phyloP scores from a whole-genome alignment of 768 basidiomycete genomes.

The Wakefieldia striispora region DNA sequence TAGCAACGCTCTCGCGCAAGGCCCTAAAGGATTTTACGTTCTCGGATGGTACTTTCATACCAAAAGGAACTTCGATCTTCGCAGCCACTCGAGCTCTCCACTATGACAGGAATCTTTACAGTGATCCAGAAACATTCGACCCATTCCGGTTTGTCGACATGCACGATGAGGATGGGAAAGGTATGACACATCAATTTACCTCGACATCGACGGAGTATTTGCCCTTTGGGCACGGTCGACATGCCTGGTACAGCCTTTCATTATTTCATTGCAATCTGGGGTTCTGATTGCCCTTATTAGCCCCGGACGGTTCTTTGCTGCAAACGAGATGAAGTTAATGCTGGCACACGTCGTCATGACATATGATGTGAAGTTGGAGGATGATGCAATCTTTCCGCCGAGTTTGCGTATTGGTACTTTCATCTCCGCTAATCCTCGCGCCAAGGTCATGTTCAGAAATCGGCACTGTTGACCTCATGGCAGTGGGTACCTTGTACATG shows the following conservation, averaged over 20 bases:
- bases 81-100: slow-evolving; percentile 23
- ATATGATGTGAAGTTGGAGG: slow-evolving; percentile 19
- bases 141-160: slow-evolving; percentile 47
- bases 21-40: slow-evolving; percentile 34
- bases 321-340: slow-evolving; percentile 44
- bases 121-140: slow-evolving; percentile 39
- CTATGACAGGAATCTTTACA: slow-evolving; percentile 23
- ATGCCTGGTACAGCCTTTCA: slow-evolving; percentile 25
- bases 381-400: not conserved
- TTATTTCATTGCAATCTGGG: not conserved
- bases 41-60: slow-evolving; percentile 39
- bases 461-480: no score
- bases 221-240: slow-evolving; percentile 36
- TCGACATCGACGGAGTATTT: slow-evolving; percentile 35
- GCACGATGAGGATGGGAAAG: slow-evolving; percentile 32
- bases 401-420: no score
- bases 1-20: slow-evolving; percentile 32
- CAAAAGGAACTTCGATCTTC: slow-evolving; percentile 29
- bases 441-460: no score
- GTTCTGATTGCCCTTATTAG: not conserved
- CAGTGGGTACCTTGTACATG: no score
- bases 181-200: slow-evolving; percentile 33
- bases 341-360: no score
- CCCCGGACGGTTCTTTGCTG: slow-evolving; percentile 42
- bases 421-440: no score